Conservation (phyloP, 768 basidiomycete genomes). For the Clitopilus hobsonii region DNA sequence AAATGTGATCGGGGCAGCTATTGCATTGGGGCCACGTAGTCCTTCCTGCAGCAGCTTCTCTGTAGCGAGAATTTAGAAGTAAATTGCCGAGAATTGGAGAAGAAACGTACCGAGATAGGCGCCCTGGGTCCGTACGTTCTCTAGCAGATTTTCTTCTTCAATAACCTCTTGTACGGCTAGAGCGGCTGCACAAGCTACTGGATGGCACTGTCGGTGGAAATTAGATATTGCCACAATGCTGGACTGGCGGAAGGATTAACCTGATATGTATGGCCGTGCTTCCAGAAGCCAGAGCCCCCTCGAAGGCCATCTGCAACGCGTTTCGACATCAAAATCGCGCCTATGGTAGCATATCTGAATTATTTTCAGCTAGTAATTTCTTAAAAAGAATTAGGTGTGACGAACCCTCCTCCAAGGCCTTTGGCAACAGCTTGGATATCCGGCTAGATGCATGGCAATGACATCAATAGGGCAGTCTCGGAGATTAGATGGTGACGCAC, state of each 20-base stretch:
- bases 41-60: conserved; percentile 48
- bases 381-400: not conserved
- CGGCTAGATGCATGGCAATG: conserved; percentile 34
- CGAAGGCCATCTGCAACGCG: conserved; percentile 67
- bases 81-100: not conserved
- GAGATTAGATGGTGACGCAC: conserved; percentile 20
- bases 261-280: conserved; percentile 87
- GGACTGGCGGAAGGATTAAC: conserved; percentile 22
- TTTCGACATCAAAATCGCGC: conserved; percentile 74
- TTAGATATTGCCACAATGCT: too few relatives aligned
- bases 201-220: conserved; percentile 63
- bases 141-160: conserved; percentile 62
- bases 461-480: not conserved
- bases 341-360: conserved; percentile 74
- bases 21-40: conserved; percentile 49
- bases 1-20: conserved; percentile 62
- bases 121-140: conserved; percentile 56
- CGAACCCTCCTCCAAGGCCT: conserved; percentile 84
- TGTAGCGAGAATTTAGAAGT: conserved; percentile 11
- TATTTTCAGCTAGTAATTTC: not conserved
- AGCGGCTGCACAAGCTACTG: conserved; percentile 72
- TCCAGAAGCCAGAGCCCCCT: conserved; percentile 66
- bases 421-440: conserved; percentile 90
- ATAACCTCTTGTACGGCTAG: conserved; percentile 80
- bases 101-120: conserved; percentile 44